These are phyloP conservation scores for Colletotrichum acutatum DNA, from an alignment of 2,329 filamentous ascomycete species.

Conservation along the genomic window DNA sequence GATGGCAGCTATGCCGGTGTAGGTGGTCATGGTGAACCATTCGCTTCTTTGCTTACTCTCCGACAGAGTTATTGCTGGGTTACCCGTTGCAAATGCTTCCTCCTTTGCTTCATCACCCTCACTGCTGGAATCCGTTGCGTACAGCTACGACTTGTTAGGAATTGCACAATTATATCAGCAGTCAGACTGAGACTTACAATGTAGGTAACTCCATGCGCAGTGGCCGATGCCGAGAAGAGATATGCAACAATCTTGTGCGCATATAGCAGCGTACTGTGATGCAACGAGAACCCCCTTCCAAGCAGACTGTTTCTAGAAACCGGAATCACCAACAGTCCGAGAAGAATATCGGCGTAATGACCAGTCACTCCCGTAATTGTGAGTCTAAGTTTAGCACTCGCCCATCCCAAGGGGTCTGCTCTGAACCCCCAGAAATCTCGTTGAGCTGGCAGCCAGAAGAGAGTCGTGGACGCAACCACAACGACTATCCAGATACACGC, in stretches of 20 bases:
- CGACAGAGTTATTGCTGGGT: constrained; percentile 29
- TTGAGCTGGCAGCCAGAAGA: constrained; percentile 27
- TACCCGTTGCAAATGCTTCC: constrained; percentile 28
- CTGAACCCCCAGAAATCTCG: constrained; percentile 20
- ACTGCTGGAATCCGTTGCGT: constrained; percentile 1
- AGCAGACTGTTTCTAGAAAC: constrained; percentile 33
- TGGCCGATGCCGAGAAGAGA: constrained; percentile 4
- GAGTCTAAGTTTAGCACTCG: constrained; percentile 26
- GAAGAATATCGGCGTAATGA: constrained; percentile 34
- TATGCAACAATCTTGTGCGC: constrained; percentile 30
- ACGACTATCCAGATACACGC: constrained; percentile 24
- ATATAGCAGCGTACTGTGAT: constrained; percentile 34
- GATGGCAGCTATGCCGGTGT: constrained; percentile 23
- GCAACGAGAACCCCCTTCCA: constrained; percentile 27
- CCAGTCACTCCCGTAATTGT: constrained; percentile 30
- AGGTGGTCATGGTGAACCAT: constrained; percentile 24
- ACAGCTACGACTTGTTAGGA: not conserved
- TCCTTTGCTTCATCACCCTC: constrained; percentile 16
- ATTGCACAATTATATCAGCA: not conserved
- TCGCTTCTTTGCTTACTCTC: constrained; percentile 12
- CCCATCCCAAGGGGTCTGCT: constrained; percentile 27
- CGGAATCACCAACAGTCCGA: constrained; percentile 34
- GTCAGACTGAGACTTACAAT: constrained; percentile 7
- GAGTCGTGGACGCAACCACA: constrained; percentile 13
- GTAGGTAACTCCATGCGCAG: constrained; percentile 29